These are phyloP conservation scores for Copromyces sp. DNA, from an alignment of 495 filamentous ascomycete genomes.

Conservation along the genomic window DNA sequence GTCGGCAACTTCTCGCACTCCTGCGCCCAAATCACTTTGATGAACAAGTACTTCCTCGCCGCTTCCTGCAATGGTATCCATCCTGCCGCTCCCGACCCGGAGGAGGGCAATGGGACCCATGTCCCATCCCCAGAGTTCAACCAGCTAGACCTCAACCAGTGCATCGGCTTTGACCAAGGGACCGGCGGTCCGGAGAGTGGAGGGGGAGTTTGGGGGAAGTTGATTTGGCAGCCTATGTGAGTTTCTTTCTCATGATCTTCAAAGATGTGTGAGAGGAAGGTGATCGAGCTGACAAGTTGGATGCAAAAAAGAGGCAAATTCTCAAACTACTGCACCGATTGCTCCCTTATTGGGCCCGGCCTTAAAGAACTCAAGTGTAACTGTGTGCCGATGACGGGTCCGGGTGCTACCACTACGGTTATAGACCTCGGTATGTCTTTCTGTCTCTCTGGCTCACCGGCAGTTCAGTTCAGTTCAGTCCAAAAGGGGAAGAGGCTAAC, in stretches of 20 bases:
- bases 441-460: background rate
- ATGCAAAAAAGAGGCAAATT: conserved; percentile 10
- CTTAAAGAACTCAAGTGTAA: conserved; percentile 1
- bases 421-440: conserved; percentile 7
- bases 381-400: conserved; percentile 1
- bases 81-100: background rate
- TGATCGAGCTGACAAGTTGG: background rate
- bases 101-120: background rate
- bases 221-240: background rate
- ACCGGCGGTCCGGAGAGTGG: background rate
- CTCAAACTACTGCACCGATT: conserved; percentile 14
- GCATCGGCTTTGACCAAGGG: background rate
- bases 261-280: background rate
- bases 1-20: conserved; percentile 8
- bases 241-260: background rate
- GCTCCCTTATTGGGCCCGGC: background rate
- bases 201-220: conserved; percentile 9
- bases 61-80: conserved; percentile 2
- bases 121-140: background rate
- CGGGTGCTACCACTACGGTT: background rate
- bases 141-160: conserved; percentile 14
- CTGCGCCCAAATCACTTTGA: conserved; percentile 10
- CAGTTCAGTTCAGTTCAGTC: background rate
- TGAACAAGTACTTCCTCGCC: conserved; percentile 1
- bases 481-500: background rate